A percentile compares a stretch with the other conserved stretches of the same genome.
Evolutionary conservation across 2,329 filamentous ascomycete genomes (phyloP).

Genomic region (Colletotrichum caudatum): DNA sequence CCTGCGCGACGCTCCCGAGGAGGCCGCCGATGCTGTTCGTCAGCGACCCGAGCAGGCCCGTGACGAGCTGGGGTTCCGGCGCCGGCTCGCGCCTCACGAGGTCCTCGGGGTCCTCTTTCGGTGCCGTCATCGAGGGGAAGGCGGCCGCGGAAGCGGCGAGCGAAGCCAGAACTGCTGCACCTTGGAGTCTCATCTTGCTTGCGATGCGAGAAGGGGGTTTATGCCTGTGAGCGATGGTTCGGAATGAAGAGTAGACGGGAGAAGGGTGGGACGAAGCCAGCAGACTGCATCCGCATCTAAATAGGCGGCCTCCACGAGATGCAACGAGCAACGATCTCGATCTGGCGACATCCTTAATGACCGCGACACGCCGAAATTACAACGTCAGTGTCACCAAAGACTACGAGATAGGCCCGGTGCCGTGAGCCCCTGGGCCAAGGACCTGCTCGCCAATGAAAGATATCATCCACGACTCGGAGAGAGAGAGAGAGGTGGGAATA

Average conservation of each 20-base stretch:
- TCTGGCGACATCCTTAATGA: neutral
- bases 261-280: neutral
- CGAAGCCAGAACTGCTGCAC: neutral
- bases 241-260: neutral
- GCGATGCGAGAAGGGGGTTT: rapidly evolving
- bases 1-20: conserved; percentile 30
- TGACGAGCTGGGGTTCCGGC: conserved; percentile 22
- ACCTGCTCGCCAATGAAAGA: too few species aligned
- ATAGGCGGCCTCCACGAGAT: neutral
- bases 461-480: neutral
- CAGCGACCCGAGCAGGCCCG: conserved; percentile 7
- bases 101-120: conserved; percentile 4
- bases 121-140: conserved; percentile 28
- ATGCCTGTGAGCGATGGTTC: neutral
- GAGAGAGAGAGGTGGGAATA: neutral
- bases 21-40: conserved; percentile 26
- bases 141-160: conserved; percentile 22
- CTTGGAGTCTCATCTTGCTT: conserved; percentile 19
- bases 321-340: neutral
- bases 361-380: neutral
- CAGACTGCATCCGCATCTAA: neutral
- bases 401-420: neutral
- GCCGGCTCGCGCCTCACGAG: conserved; percentile 21
- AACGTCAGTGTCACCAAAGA: neutral
- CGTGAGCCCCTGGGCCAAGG: too few species aligned